These are phyloP conservation scores for Epichloe baconii DNA, from an alignment of 2,329 filamentous ascomycete genomes.

Conservation along the genomic window DNA sequence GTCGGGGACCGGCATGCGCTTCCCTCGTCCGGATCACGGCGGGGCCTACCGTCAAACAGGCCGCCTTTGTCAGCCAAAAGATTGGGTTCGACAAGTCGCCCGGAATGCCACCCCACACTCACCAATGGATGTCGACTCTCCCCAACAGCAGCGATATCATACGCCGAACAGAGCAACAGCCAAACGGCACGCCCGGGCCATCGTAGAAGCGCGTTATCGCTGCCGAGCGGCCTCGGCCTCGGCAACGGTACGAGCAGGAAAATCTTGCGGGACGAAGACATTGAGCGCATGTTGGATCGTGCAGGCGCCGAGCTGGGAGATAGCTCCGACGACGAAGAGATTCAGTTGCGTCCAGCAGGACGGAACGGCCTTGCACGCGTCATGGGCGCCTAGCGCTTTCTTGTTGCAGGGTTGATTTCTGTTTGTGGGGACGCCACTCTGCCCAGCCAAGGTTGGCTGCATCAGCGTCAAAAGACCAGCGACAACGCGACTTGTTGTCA, in stretches of 20 bases:
- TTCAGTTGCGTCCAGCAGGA: conserved; percentile 30
- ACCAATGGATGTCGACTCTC: conserved; percentile 35
- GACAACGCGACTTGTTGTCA: not conserved
- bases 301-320: conserved; percentile 35
- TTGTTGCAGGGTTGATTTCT: not conserved
- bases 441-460: too few species aligned
- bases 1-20: conserved; percentile 22
- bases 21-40: conserved; percentile 37
- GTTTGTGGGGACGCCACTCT: not conserved
- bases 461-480: not conserved
- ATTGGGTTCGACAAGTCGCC: conserved; percentile 36
- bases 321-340: conserved; percentile 46
- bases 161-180: conserved; percentile 24
- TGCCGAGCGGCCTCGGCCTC: conserved; percentile 34
- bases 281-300: conserved; percentile 44
- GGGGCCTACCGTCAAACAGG: conserved; percentile 36
- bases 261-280: conserved; percentile 39
- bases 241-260: conserved; percentile 24
- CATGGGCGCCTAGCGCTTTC: conserved; percentile 14
- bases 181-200: conserved; percentile 31
- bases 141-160: conserved; percentile 15
- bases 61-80: conserved; percentile 29
- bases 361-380: conserved; percentile 16
- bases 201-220: conserved; percentile 29
- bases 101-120: conserved; percentile 21